Percentiles rank a stretch among this genome's conserved stretches.
phyloP scores from a whole-genome alignment of 1,284 basidiomycete species.

The Naganishia sp. region DNA sequence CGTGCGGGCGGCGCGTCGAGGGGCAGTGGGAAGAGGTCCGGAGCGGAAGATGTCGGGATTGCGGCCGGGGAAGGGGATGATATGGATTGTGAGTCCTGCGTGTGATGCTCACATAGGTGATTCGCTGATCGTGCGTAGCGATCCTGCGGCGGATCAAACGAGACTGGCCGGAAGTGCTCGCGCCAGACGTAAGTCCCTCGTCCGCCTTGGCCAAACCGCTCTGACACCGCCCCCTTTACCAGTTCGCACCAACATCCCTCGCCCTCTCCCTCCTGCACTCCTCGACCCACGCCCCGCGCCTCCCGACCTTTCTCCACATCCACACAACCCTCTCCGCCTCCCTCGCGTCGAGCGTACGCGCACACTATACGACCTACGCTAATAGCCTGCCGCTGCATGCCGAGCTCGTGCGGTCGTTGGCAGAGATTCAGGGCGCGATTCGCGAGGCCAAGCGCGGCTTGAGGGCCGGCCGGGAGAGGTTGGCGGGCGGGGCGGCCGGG shows the following conservation, averaged over 20 bases:
- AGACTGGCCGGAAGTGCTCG: slow-evolving; percentile 85
- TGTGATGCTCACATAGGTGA: not conserved
- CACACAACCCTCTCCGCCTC: slow-evolving; percentile 46
- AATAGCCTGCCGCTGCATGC: slow-evolving; percentile 85
- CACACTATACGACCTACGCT: slow-evolving; percentile 88
- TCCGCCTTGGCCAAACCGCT: slow-evolving; percentile 12
- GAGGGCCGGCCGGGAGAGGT: slow-evolving; percentile 74
- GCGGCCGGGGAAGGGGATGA: slow-evolving; percentile 44
- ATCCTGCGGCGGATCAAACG: slow-evolving; percentile 80
- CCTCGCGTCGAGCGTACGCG: slow-evolving; percentile 57
- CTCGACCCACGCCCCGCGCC: slow-evolving; percentile 53
- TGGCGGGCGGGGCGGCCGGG: slow-evolving; percentile 59
- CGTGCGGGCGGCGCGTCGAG: slow-evolving; percentile 11
- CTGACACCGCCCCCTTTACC: slow-evolving; percentile 27
- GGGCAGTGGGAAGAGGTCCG: slow-evolving; percentile 38
- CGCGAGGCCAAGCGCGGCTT: slow-evolving; percentile 69
- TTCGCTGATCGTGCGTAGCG: slow-evolving; percentile 56
- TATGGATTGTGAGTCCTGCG: slow-evolving; percentile 46
- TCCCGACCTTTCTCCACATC: slow-evolving; percentile 45
- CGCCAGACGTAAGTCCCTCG: slow-evolving; percentile 69
- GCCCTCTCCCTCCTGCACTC: slow-evolving; percentile 71
- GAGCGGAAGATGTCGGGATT: slow-evolving; percentile 27
- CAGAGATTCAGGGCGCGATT: slow-evolving; percentile 70
- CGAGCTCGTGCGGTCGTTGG: slow-evolving; percentile 68
- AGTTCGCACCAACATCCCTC: slow-evolving; percentile 91